Base-by-base conservation (phyloP, 495 filamentous ascomycete species). In the Trichoderma virens region DNA sequence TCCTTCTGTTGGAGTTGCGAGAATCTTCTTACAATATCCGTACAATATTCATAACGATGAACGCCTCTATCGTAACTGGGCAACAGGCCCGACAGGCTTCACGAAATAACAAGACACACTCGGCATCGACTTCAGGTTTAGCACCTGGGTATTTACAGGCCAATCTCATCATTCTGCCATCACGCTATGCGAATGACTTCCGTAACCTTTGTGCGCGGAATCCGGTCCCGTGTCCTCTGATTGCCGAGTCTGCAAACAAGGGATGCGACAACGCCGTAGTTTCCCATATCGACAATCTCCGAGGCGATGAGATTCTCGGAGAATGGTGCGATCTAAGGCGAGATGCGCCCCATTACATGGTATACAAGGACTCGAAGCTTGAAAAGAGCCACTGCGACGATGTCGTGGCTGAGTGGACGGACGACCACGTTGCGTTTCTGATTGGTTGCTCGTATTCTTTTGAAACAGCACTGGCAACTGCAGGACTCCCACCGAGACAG, bases 381-480 rank as follows among this genome's bases (percentile, higher is more conserved):
- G 62, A 69, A 8, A 68, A 62, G 13, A 18, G 34, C 9, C 47
- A 56, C 27, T 56, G 47, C 27, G n/a, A n/a, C 23, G 78, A 83
- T 62, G 69, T 87, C 2, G 61, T 69, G 1, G 69, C 73, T 16
- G 65, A 80, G 20, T 86, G 83, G 84, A 76, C 72, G 0, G 62
- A 69, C 54, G 68, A 75, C 18, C 80, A 86, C 64, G 77, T 84
- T 16, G 83, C 75, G 0, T 86, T 86, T 63, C 70, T 85, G 5
- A 83, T 87, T 54, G 83, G 84, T 0, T 87, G 82, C 66, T 83
- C 80, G 0, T 86, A 78, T 71, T 79, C 76, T 30, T 86, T 85
- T 65, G 83, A 86, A 54, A 70, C 72, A 39, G 79, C 81, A 13
- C 73, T 86, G 31, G 65, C 65, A 2, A 65, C 63, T 2, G 79